Conservation (phyloP, 73 alveolate species). For the Blepharisma japonicum region DNA sequence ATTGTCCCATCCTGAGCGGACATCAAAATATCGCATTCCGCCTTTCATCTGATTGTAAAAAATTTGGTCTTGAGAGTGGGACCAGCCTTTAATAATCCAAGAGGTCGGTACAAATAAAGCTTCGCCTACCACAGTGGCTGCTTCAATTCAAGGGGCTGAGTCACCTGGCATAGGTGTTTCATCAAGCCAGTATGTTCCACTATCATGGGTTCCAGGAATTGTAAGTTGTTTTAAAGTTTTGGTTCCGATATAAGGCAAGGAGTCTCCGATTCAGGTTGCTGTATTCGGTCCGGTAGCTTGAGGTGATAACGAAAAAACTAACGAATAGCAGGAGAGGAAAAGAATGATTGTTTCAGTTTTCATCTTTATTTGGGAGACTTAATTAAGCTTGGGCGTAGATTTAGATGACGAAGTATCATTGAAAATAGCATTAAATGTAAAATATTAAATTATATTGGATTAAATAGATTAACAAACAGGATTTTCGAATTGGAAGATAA, state of each 20-base stretch:
- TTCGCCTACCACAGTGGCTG: conserved; percentile 30
- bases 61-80: conserved; percentile 5
- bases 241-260: background rate
- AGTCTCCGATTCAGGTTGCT: background rate
- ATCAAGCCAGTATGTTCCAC: conserved; percentile 13
- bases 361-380: too few species aligned
- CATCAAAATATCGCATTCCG: conserved; percentile 22
- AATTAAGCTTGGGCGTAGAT: too few species aligned
- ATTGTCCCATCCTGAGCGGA: conserved; percentile 22
- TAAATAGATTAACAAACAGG: too few species aligned
- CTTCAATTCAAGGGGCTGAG: background rate
- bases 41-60: conserved; percentile 12
- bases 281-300: background rate
- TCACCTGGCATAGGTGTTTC: conserved; percentile 11
- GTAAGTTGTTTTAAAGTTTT: background rate
- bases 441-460: too few species aligned
- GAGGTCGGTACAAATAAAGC: background rate
- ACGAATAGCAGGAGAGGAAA: too few species aligned
- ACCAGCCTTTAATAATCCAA: background rate
- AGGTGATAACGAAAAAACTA: background rate
- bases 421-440: too few species aligned
- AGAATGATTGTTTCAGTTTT: too few species aligned
- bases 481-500: too few species aligned
- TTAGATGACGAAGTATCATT: too few species aligned
- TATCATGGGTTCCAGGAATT: conserved; percentile 30